These are phyloP conservation scores for Verticillium nonalfalfae DNA, from an alignment of 2,329 filamentous ascomycete genomes.

Conservation along the genomic window DNA sequence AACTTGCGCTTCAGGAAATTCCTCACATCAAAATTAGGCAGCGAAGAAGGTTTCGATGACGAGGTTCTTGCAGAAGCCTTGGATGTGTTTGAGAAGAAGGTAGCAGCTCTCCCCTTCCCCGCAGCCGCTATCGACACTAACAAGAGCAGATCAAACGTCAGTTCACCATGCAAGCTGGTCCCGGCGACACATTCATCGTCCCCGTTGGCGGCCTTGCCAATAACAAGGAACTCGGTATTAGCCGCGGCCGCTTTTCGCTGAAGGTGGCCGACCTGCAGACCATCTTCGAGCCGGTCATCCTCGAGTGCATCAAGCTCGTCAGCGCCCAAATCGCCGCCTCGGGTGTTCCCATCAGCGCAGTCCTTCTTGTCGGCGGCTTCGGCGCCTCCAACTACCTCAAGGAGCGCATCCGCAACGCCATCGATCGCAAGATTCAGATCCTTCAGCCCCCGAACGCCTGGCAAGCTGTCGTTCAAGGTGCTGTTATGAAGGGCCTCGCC, in stretches of 20 bases:
- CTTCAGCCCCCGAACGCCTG: slow-evolving; percentile 42
- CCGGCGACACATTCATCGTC: slow-evolving; percentile 29
- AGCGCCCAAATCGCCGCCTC: slow-evolving; percentile 35
- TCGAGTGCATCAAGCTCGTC: slow-evolving; percentile 34
- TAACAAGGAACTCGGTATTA: slow-evolving; percentile 30
- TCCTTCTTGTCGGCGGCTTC: slow-evolving; percentile 43
- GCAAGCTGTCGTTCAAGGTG: slow-evolving; percentile 44
- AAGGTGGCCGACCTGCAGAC: slow-evolving; percentile 28
- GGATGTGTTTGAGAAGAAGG: slow-evolving; percentile 35
- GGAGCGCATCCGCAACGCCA: slow-evolving; percentile 27
- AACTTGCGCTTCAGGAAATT: slow-evolving; percentile 40
- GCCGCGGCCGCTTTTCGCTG: slow-evolving; percentile 26
- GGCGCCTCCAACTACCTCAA: slow-evolving; percentile 38
- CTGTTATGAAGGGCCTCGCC: slow-evolving; percentile 41
- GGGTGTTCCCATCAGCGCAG: slow-evolving; percentile 34
- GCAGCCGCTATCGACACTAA: neutral
- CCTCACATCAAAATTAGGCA: slow-evolving; percentile 33
- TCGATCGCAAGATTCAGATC: slow-evolving; percentile 29
- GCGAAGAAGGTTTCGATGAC: slow-evolving; percentile 35
- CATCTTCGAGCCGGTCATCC: slow-evolving; percentile 37
- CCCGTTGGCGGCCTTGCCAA: slow-evolving; percentile 24
- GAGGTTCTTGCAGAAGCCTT: slow-evolving; percentile 31
- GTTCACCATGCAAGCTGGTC: slow-evolving; percentile 20
- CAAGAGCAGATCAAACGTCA: slow-evolving; percentile 19
- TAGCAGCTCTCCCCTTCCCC: slow-evolving; percentile 1